A percentile compares a stretch with the other conserved stretches of the same genome.
phyloP scores from a whole-genome alignment of 2,329 filamentous ascomycete species.

The Penicillium janthinellum region DNA sequence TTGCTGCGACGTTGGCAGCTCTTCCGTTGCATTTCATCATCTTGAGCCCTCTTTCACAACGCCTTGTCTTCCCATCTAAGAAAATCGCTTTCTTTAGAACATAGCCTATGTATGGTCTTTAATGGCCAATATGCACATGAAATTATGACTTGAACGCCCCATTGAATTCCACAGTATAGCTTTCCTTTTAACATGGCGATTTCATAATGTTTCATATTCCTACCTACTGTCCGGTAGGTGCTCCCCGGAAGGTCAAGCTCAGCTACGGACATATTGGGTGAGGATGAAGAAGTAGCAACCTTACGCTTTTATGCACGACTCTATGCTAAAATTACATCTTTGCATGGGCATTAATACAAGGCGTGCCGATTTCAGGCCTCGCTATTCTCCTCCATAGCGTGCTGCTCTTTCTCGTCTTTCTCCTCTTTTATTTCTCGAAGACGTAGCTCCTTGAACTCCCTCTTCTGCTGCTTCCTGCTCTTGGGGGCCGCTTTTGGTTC shows the following conservation, averaged over 20 bases:
- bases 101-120: conserved; percentile 9
- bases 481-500: conserved; percentile 31
- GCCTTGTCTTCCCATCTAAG: not conserved
- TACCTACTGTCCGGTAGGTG: no score
- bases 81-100: conserved; percentile 11
- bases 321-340: not conserved
- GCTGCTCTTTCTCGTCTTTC: conserved; percentile 12
- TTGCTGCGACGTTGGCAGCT: not conserved
- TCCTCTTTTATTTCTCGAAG: conserved; percentile 19
- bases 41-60: not conserved
- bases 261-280: not conserved
- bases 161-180: not conserved
- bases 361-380: conserved; percentile 3
- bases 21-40: conserved; percentile 3
- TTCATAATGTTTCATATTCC: no score
- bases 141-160: conserved; percentile 3
- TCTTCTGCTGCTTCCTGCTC: conserved; percentile 44
- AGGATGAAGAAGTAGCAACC: not conserved
- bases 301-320: not conserved
- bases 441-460: conserved; percentile 51
- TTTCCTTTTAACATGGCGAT: no score
- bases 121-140: conserved; percentile 11
- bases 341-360: not conserved
- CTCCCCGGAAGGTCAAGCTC: no score
- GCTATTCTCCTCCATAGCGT: conserved; percentile 3